phyloP scores from a whole-genome alignment of 176 grass and related monocot species.

The Areca catechu region DNA sequence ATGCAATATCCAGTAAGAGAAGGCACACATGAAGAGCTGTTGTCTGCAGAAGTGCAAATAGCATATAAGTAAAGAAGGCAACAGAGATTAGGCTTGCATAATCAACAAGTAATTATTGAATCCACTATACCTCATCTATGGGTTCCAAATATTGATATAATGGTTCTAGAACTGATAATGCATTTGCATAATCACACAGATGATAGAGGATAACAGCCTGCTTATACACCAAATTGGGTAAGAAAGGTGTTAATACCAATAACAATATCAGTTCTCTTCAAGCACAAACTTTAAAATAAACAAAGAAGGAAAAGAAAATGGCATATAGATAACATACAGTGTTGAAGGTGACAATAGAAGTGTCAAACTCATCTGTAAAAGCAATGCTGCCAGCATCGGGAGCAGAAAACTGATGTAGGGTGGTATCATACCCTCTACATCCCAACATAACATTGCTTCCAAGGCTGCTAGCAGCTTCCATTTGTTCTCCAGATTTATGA shows the following conservation, averaged over 20 bases:
- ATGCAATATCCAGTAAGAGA: slow-evolving; percentile 83
- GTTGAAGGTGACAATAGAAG: slow-evolving; percentile 64
- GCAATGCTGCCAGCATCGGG: slow-evolving; percentile 33
- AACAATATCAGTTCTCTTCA: background rate
- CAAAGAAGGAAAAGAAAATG: slow-evolving; percentile 7
- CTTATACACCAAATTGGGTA: slow-evolving; percentile 10
- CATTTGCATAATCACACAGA: slow-evolving; percentile 59
- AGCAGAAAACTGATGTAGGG: slow-evolving; percentile 38
- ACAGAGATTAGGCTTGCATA: slow-evolving; percentile 1
- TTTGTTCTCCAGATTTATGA: slow-evolving; percentile 47
- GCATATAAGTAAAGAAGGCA: background rate
- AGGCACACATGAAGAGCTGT: slow-evolving; percentile 80
- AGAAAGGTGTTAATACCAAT: slow-evolving; percentile 6
- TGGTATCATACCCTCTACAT: slow-evolving; percentile 34
- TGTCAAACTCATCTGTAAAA: slow-evolving; percentile 74
- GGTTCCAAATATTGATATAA: slow-evolving; percentile 71
- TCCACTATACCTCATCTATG: slow-evolving; percentile 64
- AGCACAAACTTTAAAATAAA: slow-evolving; percentile 7
- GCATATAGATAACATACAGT: slow-evolving; percentile 1
- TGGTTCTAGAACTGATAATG: slow-evolving; percentile 54
- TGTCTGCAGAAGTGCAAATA: slow-evolving; percentile 31
- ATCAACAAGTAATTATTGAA: too few relatives aligned
- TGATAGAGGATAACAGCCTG: slow-evolving; percentile 84
- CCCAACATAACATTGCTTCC: slow-evolving; percentile 34
- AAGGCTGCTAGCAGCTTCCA: slow-evolving; percentile 43